Conservation (phyloP, 139 green algal species). For the Astrephomene gubernaculifera region DNA sequence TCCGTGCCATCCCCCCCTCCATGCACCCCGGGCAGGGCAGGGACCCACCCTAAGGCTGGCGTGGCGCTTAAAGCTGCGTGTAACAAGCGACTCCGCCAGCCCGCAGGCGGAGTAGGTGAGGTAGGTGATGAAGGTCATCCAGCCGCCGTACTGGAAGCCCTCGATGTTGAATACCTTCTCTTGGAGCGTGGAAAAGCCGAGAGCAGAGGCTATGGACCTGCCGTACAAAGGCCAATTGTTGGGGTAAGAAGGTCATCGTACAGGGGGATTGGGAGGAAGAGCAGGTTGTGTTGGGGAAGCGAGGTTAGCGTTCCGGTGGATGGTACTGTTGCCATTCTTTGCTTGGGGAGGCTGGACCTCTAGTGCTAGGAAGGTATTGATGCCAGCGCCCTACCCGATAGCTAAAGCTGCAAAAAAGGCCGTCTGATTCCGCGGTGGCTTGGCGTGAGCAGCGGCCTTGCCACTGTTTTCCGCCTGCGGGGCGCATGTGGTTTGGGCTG, state of each 20-base stretch:
- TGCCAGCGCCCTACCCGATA: conserved; percentile 4
- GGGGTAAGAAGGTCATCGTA: too few species aligned
- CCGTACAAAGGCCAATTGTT: too few species aligned
- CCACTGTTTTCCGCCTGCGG: not conserved
- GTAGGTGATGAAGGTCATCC: conserved; percentile 77
- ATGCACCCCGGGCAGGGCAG: not conserved
- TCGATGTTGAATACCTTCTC: conserved; percentile 73
- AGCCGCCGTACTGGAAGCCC: conserved; percentile 71
- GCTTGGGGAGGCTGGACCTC: not conserved
- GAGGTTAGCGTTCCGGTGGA: not conserved
- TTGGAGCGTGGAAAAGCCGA: conserved; percentile 71
- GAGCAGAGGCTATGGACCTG: conserved; percentile 55
- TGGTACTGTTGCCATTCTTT: not conserved
- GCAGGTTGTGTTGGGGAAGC: not conserved
- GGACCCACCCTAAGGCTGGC: conserved; percentile 47
- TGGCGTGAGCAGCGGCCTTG: not conserved
- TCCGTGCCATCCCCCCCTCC: not conserved
- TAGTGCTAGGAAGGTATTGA: not conserved
- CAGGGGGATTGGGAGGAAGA: not conserved
- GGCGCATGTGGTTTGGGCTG: not conserved
- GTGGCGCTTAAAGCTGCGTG: conserved; percentile 49
- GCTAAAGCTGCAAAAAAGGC: conserved; percentile 12
- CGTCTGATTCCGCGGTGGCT: not conserved
- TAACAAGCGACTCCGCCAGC: conserved; percentile 51
- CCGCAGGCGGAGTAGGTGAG: conserved; percentile 65